Evolutionary conservation across 176 grass and related monocot genomes (phyloP).

Genomic region (Otatea glauca): DNA sequence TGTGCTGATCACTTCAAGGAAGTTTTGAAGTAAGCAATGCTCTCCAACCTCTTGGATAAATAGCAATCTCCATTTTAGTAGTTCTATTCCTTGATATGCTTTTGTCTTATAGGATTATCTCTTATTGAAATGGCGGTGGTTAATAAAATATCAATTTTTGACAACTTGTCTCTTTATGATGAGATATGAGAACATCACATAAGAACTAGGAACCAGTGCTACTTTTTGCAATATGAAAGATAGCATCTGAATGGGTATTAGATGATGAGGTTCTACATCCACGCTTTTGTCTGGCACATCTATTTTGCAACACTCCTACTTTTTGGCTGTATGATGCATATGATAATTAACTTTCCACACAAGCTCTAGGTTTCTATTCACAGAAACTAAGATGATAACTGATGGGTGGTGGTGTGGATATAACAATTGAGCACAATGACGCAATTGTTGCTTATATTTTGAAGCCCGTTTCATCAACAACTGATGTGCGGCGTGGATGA

Average conservation of each 20-base stretch:
- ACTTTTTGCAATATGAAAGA: background rate
- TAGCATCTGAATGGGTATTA: background rate
- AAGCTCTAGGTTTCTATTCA: background rate
- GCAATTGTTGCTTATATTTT: background rate
- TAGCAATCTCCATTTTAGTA: background rate
- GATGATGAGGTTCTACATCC: constrained; percentile 5
- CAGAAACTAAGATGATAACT: constrained; percentile 1
- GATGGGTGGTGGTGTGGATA: background rate
- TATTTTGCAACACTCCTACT: background rate
- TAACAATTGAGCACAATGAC: background rate
- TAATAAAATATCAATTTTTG: constrained; percentile 3
- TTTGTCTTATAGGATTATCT: constrained; percentile 1
- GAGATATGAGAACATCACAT: background rate
- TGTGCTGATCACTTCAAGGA: too few relatives aligned
- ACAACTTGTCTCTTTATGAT: background rate
- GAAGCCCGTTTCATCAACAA: constrained; percentile 12
- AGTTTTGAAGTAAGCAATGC: constrained; percentile 87
- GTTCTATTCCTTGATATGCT: background rate
- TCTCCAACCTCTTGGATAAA: constrained; percentile 26
- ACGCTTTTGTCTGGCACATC: constrained; percentile 8
- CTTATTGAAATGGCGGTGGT: background rate
- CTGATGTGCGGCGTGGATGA: background rate
- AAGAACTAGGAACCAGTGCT: constrained; percentile 8
- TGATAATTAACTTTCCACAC: background rate
- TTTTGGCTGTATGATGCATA: background rate